Base-by-base conservation (phyloP, 2,329 filamentous ascomycete genomes). In the Fusarium siculi region DNA sequence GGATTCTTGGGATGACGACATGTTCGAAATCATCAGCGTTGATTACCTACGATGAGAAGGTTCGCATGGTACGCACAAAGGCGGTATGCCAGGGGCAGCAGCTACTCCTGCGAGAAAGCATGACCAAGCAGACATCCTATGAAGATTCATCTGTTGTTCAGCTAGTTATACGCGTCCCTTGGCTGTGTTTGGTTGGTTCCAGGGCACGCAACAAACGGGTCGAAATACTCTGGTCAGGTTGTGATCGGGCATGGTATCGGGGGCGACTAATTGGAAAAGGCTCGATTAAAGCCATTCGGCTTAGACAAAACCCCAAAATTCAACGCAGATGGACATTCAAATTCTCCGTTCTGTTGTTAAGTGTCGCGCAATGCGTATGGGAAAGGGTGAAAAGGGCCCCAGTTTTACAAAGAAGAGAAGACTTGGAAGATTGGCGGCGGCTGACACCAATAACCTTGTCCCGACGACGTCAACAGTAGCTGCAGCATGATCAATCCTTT, bases 61-160 rank as follows among this genome's bases (percentile, higher is more conserved):
- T 53, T 21, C 40, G 66, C 66, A 18, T 52, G 50, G 66, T 69
- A 36, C 58, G 66, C 55, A 47, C 54, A 42, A 40, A 70, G 58
- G 52, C 66, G 59, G 57, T 18, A 32, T n/a, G 32, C 42, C 36
- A 30, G 50, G 15, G 34, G 50, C 19, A 18, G 25, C 34, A 25
- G 15, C 19, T 18, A 28, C 23, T 54, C 19, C 36, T 40, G 34
- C 23, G 25, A 40, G 34, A 30, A 43, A 21, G n/a, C 50, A 43
- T 10, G 25, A 14, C 25, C 40, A 67, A 43, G 47, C 18, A 42
- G 18, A 23, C 40, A 49, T 14, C 25, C 19, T 58, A 34, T 25
- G 40, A 47, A 25, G 21, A 40, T 37, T 19, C 34, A 23, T 21
- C n/a, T 12, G 19, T 18, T n/a, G 16, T 39, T n/a, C 28, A 49